Percentiles rank a stretch among this genome's conserved stretches.
Conservation (phyloP, 495 filamentous ascomycete genomes). For the Xylaria longipes region DNA sequence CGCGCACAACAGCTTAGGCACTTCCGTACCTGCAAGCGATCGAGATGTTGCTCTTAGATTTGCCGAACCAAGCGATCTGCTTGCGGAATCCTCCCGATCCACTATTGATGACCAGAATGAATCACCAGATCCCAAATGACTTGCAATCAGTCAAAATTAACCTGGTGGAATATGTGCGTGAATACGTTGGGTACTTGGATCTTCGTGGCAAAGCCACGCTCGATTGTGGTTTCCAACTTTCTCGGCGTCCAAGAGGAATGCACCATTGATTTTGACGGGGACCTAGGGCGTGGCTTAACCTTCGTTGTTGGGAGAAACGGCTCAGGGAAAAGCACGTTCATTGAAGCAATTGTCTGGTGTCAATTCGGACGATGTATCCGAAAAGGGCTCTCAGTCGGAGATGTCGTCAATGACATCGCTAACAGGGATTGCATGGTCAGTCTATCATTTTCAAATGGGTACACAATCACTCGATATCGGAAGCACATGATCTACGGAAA, state of each 20-base stretch:
- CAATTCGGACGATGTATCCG: constrained; percentile 44
- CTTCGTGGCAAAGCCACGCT: constrained; percentile 38
- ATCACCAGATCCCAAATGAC: not conserved
- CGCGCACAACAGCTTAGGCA: constrained; percentile 25
- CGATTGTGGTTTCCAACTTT: constrained; percentile 44
- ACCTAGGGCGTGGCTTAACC: constrained; percentile 38
- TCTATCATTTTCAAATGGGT: constrained; percentile 42
- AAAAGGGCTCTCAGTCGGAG: constrained; percentile 34
- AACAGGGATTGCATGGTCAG: constrained; percentile 36
- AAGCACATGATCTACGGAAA: constrained; percentile 32
- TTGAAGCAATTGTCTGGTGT: constrained; percentile 47
- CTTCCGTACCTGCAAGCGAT: constrained; percentile 34
- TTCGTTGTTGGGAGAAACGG: constrained; percentile 38
- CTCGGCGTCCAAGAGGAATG: constrained; percentile 42
- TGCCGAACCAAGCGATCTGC: constrained; percentile 1
- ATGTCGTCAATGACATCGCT: constrained; percentile 43
- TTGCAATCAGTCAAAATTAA: constrained; percentile 11
- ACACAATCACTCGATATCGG: constrained; percentile 38
- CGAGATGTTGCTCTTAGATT: not conserved
- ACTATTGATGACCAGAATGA: not conserved
- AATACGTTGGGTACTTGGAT: constrained; percentile 23
- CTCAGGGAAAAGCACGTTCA: constrained; percentile 41
- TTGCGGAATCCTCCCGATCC: not conserved
- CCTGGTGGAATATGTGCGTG: constrained; percentile 16
- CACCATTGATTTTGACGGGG: constrained; percentile 36